Evolutionary conservation across 495 filamentous ascomycete species (phyloP).

Genomic region (Clavariopsis aquatica): DNA sequence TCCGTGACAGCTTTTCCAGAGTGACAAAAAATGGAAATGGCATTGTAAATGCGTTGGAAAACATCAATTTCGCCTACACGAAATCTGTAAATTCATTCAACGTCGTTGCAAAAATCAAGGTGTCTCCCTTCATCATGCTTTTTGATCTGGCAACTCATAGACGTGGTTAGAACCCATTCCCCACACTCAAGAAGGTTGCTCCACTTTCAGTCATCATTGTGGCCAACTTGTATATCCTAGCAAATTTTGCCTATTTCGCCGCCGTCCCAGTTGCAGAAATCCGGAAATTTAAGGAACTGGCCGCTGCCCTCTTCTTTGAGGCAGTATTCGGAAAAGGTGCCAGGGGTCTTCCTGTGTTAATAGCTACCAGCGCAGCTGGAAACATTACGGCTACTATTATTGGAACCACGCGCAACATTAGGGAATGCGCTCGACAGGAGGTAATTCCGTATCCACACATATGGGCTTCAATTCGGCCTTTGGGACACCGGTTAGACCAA

Average conservation of each 20-base stretch:
- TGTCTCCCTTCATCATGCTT: neutral
- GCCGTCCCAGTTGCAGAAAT: slow-evolving; percentile 30
- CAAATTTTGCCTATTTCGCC: slow-evolving; percentile 32
- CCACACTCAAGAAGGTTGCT: slow-evolving; percentile 9
- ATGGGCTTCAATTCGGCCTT: slow-evolving; percentile 22
- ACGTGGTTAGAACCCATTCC: slow-evolving; percentile 17
- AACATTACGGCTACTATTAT: slow-evolving; percentile 72
- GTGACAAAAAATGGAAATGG: slow-evolving; percentile 23
- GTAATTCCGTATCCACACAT: slow-evolving; percentile 18
- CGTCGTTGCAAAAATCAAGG: slow-evolving; percentile 23
- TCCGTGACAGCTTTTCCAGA: slow-evolving; percentile 17
- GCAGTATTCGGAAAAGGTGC: slow-evolving; percentile 47
- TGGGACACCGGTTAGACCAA: slow-evolving; percentile 30
- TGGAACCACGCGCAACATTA: slow-evolving; percentile 10
- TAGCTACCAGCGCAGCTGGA: slow-evolving; percentile 66
- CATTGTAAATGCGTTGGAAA: slow-evolving; percentile 18
- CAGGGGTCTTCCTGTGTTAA: slow-evolving; percentile 57
- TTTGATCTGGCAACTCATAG: neutral
- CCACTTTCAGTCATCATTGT: slow-evolving; percentile 18
- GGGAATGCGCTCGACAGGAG: slow-evolving; percentile 24
- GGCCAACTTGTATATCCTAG: slow-evolving; percentile 25
- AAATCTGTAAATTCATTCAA: slow-evolving; percentile 25
- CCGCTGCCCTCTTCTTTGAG: slow-evolving; percentile 36
- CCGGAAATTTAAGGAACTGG: slow-evolving; percentile 14
- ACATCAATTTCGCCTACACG: slow-evolving; percentile 23